A percentile compares a stretch with the other conserved stretches of the same genome.
These are phyloP conservation scores for Mallotus nudiflorus DNA, from an alignment of 345 rosid genomes.

Conservation along the genomic window DNA sequence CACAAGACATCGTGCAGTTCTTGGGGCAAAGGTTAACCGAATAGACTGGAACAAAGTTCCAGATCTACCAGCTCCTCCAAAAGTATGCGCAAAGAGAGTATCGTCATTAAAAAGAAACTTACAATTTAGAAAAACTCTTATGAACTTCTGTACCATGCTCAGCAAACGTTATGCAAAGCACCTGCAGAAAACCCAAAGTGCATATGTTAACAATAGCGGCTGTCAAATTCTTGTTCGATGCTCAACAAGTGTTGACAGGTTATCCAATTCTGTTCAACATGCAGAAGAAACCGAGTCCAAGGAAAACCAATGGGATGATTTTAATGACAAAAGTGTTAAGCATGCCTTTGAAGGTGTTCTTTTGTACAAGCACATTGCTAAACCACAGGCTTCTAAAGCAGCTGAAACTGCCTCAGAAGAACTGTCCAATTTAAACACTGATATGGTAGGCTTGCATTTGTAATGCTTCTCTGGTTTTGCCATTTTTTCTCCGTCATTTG, in stretches of 20 bases:
- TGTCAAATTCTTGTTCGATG: constrained; percentile 37
- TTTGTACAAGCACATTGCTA: constrained; percentile 65
- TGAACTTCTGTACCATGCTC: constrained; percentile 80
- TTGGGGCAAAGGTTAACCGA: constrained; percentile 81
- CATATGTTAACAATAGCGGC: constrained; percentile 30
- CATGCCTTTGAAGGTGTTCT: constrained; percentile 65
- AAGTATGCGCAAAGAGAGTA: constrained; percentile 66
- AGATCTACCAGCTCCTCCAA: constrained; percentile 68
- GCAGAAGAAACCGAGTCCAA: constrained; percentile 37
- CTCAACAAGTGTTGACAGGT: constrained; percentile 22
- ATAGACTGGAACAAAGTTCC: constrained; percentile 68
- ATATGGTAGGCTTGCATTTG: constrained; percentile 40
- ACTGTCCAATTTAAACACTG: constrained; percentile 50
- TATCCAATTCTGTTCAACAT: constrained; percentile 29
- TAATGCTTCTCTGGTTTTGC: constrained; percentile 13
- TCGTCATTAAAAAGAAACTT: constrained; percentile 51
- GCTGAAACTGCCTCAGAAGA: constrained; percentile 46
- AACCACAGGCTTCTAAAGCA: constrained; percentile 50
- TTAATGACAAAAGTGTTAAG: constrained; percentile 51
- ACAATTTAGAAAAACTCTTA: constrained; percentile 62
- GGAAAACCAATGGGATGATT: constrained; percentile 84
- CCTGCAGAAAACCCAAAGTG: constrained; percentile 50
- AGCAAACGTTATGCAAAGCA: constrained; percentile 65
- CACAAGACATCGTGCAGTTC: constrained; percentile 65
- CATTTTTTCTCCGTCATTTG: not conserved